Conservation (phyloP, 1,284 basidiomycete species). For the Rhodotorula sp. region DNA sequence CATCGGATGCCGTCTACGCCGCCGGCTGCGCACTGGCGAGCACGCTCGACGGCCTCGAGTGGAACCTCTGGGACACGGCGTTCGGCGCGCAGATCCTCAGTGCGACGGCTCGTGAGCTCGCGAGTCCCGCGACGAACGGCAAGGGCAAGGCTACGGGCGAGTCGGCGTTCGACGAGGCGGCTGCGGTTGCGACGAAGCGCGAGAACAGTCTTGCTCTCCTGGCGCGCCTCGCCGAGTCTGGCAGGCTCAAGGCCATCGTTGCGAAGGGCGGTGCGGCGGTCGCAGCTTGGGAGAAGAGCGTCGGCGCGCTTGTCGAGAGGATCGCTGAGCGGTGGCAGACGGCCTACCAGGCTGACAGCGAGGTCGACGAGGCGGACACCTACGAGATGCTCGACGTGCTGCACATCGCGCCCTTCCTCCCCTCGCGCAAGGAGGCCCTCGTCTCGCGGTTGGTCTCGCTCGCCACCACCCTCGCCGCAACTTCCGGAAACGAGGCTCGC, state of each 20-base stretch:
- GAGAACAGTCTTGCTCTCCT: constrained; percentile 33
- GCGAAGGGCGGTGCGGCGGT: constrained; percentile 13
- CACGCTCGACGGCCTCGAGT: constrained; percentile 27
- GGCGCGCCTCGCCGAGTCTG: constrained; percentile 29
- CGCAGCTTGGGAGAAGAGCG: constrained; percentile 31
- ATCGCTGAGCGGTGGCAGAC: constrained; percentile 26
- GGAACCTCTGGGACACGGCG: constrained; percentile 31
- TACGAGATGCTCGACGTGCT: constrained; percentile 40
- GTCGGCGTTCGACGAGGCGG: constrained; percentile 20
- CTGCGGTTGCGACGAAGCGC: constrained; percentile 10
- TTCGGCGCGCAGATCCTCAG: constrained; percentile 23
- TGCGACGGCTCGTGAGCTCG: constrained; percentile 25
- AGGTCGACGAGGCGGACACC: constrained; percentile 30
- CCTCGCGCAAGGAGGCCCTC: constrained; percentile 15
- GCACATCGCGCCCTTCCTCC: constrained; percentile 28
- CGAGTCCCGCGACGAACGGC: not conserved
- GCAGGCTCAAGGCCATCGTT: constrained; percentile 13
- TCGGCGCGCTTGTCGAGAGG: constrained; percentile 8
- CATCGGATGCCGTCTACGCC: constrained; percentile 17
- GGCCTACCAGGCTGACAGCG: constrained; percentile 9
- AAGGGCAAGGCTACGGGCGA: not conserved
- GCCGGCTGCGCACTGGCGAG: constrained; percentile 32
- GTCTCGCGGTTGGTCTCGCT: constrained; percentile 25
- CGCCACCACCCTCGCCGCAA: constrained; percentile 24
- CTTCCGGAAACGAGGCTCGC: constrained; percentile 20